phyloP scores from a whole-genome alignment of 163 green algal genomes.

The Prototheca cutis region DNA sequence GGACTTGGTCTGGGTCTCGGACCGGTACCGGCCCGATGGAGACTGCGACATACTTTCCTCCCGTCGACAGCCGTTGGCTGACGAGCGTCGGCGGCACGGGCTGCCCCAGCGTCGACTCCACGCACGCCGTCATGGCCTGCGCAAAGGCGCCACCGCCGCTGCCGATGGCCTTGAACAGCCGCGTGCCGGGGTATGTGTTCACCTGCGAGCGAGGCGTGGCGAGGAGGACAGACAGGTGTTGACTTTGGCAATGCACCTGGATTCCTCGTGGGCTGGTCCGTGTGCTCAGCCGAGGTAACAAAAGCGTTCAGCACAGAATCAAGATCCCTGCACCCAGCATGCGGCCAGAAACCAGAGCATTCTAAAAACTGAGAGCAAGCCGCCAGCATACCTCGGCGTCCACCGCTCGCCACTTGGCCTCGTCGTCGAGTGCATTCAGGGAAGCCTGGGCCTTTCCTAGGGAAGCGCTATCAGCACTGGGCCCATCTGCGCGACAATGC shows the following conservation, averaged over 20 bases:
- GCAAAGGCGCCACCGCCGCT: conserved; percentile 24
- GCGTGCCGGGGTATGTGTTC: conserved; percentile 25
- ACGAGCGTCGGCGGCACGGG: conserved; percentile 31
- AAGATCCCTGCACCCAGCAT: background rate
- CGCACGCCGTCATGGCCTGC: conserved; percentile 11
- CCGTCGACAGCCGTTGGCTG: conserved; percentile 16
- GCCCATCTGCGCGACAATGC: too few relatives aligned
- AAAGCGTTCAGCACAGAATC: too few relatives aligned
- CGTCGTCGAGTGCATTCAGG: too few relatives aligned
- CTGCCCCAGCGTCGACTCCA: conserved; percentile 30
- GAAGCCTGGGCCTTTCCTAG: too few relatives aligned
- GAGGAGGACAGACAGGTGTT: background rate
- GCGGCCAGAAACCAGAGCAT: background rate
- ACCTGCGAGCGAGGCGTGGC: conserved; percentile 7
- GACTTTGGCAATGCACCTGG: background rate
- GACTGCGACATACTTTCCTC: conserved; percentile 37
- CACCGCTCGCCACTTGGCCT: conserved; percentile 26
- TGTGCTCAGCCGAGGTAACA: too few relatives aligned
- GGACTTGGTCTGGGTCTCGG: conserved; percentile 35
- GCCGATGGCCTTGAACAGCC: conserved; percentile 28
- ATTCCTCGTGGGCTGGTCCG: background rate
- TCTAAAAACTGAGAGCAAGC: background rate
- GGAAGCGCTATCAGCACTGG: too few relatives aligned
- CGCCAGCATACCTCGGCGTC: conserved; percentile 9
- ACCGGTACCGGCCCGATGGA: conserved; percentile 40